A percentile compares a stretch with the other conserved stretches of the same genome.
phyloP scores from a whole-genome alignment of 164 flowering plant species.

The Annona squamosa region DNA sequence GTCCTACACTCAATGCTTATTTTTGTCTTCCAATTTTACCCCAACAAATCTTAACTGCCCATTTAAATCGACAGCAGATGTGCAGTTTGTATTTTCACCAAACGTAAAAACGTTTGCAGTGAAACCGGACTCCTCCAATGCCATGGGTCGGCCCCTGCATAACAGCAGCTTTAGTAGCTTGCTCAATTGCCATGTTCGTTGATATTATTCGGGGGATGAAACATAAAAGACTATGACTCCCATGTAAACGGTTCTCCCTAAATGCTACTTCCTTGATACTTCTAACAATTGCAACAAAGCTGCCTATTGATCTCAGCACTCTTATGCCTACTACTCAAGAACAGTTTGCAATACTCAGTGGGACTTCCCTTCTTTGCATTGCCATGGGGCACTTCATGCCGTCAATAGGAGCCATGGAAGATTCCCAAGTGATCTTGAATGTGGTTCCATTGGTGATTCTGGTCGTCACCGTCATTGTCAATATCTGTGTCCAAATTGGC shows the following conservation, averaged over 20 bases:
- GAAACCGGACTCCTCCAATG: too few species aligned
- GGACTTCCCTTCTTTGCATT: constrained; percentile 20
- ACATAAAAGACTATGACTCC: constrained; percentile 46
- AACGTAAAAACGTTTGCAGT: too few species aligned
- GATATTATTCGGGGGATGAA: constrained; percentile 36
- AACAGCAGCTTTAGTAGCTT: constrained; percentile 47
- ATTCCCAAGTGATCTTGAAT: constrained; percentile 1
- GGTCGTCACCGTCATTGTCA: constrained; percentile 5
- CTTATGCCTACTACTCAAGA: constrained; percentile 48
- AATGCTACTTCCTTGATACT: constrained; percentile 57
- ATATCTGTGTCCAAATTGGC: constrained; percentile 8
- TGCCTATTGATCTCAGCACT: constrained; percentile 59
- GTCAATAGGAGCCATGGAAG: constrained; percentile 6
- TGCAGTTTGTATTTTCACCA: too few species aligned
- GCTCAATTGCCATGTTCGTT: constrained; percentile 37
- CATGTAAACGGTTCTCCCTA: constrained; percentile 44
- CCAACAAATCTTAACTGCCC: too few species aligned
- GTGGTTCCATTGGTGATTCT: constrained; percentile 4
- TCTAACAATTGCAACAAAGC: constrained; percentile 40
- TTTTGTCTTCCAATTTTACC: too few species aligned
- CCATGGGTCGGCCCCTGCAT: constrained; percentile 31
- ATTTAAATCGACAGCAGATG: too few species aligned
- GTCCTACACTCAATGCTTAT: too few species aligned
- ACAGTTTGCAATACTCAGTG: constrained; percentile 58
- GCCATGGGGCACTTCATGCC: constrained; percentile 8